phyloP scores from a whole-genome alignment of 2,329 filamentous ascomycete species.

The Colletotrichum shisoi region DNA sequence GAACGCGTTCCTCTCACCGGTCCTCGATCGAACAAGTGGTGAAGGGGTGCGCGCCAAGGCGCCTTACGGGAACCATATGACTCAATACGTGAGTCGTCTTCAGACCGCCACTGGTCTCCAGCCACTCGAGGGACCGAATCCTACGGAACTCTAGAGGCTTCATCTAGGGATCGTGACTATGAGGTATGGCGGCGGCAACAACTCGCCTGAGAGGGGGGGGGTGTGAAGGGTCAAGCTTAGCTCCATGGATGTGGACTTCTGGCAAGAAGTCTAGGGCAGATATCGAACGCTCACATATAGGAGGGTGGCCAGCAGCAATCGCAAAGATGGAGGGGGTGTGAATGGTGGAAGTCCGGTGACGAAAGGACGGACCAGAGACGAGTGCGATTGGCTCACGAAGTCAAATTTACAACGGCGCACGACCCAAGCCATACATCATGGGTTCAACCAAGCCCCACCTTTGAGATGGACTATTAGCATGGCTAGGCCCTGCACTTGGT shows the following conservation, averaged over 20 bases:
- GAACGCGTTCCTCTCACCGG: background rate
- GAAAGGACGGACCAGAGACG: slow-evolving; percentile 14
- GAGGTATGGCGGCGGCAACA: background rate
- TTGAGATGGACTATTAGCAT: slow-evolving; percentile 20
- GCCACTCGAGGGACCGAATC: slow-evolving; percentile 2
- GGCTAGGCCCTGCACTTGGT: slow-evolving; percentile 24
- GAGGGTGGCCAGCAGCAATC: slow-evolving; percentile 10
- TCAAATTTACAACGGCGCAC: slow-evolving; percentile 28
- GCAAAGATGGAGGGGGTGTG: slow-evolving; percentile 2
- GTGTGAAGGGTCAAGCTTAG: slow-evolving; percentile 36
- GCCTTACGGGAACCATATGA: slow-evolving; percentile 6
- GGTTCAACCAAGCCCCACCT: slow-evolving; percentile 30
- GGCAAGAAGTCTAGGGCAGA: background rate
- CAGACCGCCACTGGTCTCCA: background rate
- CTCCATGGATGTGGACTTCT: background rate
- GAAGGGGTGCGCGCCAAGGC: background rate
- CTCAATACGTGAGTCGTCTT: slow-evolving; percentile 2
- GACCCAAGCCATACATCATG: slow-evolving; percentile 37
- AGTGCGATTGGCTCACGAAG: slow-evolving; percentile 29
- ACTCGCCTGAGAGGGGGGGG: slow-evolving; percentile 20
- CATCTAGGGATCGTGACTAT: background rate
- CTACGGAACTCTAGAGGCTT: slow-evolving; percentile 3
- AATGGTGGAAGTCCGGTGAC: background rate
- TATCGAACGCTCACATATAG: background rate
- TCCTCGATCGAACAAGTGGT: slow-evolving; percentile 14